Conservation (phyloP, 2,329 filamentous ascomycete species). For the Verruconis gallopava region DNA sequence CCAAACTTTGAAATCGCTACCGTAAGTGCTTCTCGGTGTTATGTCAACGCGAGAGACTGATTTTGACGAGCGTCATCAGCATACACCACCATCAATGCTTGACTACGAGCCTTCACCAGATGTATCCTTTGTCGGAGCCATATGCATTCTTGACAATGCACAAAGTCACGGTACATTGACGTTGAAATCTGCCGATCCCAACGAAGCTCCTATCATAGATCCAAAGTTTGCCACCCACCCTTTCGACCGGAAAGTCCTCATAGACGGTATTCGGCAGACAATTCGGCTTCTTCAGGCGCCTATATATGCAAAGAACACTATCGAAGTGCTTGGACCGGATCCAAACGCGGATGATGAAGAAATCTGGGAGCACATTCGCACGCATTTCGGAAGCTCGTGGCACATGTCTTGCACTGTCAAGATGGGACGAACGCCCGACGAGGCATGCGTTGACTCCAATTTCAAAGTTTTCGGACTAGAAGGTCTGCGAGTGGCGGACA, state of each 20-base stretch:
- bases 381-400: conserved; percentile 36
- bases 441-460: conserved; percentile 28
- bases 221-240: conserved; percentile 40
- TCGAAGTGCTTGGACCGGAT: conserved; percentile 26
- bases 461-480: conserved; percentile 28
- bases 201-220: conserved; percentile 38
- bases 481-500: conserved; percentile 28
- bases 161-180: conserved; percentile 33
- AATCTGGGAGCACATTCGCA: conserved; percentile 34
- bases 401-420: conserved; percentile 44
- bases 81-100: neutral
- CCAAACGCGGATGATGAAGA: conserved; percentile 42
- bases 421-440: conserved; percentile 36
- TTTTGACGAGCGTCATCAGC: conserved; percentile 3
- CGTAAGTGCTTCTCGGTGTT: neutral
- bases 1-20: conserved; percentile 44
- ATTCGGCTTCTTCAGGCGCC: conserved; percentile 30
- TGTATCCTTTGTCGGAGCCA: neutral
- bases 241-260: conserved; percentile 40
- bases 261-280: conserved; percentile 35
- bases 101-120: neutral
- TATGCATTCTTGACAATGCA: conserved; percentile 1
- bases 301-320: conserved; percentile 32
- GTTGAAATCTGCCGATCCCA: conserved; percentile 40
- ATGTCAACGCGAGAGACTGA: neutral